phyloP scores from a whole-genome alignment of 2,329 filamentous ascomycete species.

The Pestalotiopsis sp. region DNA sequence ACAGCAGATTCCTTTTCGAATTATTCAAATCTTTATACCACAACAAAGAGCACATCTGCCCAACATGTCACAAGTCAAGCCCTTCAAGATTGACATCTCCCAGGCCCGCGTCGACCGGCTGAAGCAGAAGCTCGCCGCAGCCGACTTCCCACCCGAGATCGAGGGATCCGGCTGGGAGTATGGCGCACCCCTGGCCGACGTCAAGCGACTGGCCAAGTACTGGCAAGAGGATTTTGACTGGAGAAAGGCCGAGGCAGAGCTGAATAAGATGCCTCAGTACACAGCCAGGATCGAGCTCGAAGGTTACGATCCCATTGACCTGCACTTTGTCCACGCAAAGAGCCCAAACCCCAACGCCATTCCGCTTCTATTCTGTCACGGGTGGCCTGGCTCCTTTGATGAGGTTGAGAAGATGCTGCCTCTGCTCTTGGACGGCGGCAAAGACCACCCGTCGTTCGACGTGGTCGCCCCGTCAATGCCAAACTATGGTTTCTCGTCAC shows the following conservation, averaged over 20 bases:
- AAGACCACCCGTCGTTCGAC: constrained; percentile 42
- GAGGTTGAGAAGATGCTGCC: constrained; percentile 61
- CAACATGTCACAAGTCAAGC: constrained; percentile 22
- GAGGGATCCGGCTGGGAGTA: constrained; percentile 56
- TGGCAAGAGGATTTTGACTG: constrained; percentile 66
- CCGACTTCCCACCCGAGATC: constrained; percentile 61
- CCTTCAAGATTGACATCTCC: constrained; percentile 54
- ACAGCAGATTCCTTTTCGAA: neutral
- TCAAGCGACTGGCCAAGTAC: constrained; percentile 59
- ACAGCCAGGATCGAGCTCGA: constrained; percentile 54
- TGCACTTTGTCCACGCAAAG: constrained; percentile 64
- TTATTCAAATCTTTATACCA: neutral
- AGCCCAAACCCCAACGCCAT: constrained; percentile 48
- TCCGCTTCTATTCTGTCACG: constrained; percentile 30
- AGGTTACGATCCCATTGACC: constrained; percentile 59
- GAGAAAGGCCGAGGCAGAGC: constrained; percentile 57
- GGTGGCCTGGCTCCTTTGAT: constrained; percentile 61
- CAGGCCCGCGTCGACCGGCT: constrained; percentile 56
- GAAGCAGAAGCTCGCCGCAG: constrained; percentile 54
- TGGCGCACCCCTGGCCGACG: constrained; percentile 61
- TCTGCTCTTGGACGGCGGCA: constrained; percentile 26
- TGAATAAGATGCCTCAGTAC: constrained; percentile 66
- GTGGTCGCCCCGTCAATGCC: constrained; percentile 51
- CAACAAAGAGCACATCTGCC: neutral
- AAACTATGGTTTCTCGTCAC: constrained; percentile 46